These are phyloP conservation scores for Metschnikowia amazonensis DNA, from an alignment of 805 yeast species.

Conservation along the genomic window DNA sequence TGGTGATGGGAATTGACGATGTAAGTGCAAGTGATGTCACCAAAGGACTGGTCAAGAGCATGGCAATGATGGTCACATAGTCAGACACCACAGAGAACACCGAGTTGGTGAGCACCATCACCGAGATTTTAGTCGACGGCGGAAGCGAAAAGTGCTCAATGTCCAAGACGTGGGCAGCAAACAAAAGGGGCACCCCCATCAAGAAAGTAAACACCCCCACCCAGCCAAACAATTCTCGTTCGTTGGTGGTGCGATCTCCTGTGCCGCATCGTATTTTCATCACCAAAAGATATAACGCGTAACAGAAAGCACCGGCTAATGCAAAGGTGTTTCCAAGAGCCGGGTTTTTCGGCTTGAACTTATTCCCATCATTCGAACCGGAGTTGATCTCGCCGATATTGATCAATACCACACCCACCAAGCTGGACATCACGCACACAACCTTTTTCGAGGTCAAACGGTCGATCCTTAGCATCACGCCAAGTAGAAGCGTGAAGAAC, in stretches of 20 bases:
- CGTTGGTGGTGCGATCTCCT: slow-evolving; percentile 42
- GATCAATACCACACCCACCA: slow-evolving; percentile 44
- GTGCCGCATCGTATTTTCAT: slow-evolving; percentile 45
- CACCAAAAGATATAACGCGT: slow-evolving; percentile 42
- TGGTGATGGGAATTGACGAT: slow-evolving; percentile 50
- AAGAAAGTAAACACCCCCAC: slow-evolving; percentile 44
- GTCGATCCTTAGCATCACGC: slow-evolving; percentile 40
- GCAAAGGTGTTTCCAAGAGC: slow-evolving; percentile 45
- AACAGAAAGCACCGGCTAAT: slow-evolving; percentile 43
- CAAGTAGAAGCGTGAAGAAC: slow-evolving; percentile 46
- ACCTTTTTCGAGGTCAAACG: slow-evolving; percentile 39
- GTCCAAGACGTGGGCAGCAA: slow-evolving; percentile 32
- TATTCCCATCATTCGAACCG: slow-evolving; percentile 14
- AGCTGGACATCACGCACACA: slow-evolving; percentile 42
- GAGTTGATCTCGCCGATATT: slow-evolving; percentile 23
- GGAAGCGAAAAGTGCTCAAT: slow-evolving; percentile 43
- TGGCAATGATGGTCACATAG: slow-evolving; percentile 47
- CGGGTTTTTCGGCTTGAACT: slow-evolving; percentile 35
- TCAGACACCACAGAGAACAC: slow-evolving; percentile 47
- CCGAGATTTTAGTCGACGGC: slow-evolving; percentile 27
- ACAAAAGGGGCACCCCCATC: slow-evolving; percentile 38
- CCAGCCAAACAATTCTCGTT: slow-evolving; percentile 44
- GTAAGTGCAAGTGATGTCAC: slow-evolving; percentile 50
- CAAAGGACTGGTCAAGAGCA: slow-evolving; percentile 51
- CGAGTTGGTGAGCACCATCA: slow-evolving; percentile 39